Evolutionary conservation across 2,329 filamentous ascomycete genomes (phyloP), one percentile per base, ranked within the genome.

Genomic region (Calycina marina): DNA sequence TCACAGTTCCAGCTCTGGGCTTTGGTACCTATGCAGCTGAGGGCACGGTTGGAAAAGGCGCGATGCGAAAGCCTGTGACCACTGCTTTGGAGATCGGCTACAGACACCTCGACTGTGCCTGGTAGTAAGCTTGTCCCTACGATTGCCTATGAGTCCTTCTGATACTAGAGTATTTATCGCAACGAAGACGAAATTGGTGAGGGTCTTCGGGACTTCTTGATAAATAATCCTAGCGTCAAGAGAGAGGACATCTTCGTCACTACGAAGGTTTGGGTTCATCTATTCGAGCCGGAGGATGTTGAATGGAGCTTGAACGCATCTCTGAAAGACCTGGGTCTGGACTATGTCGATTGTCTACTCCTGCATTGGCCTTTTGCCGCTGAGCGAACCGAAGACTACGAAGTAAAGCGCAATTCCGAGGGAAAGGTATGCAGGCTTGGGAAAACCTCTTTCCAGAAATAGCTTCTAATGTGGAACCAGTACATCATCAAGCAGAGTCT

Each of bases 171-270:
- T 10, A 39, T 45, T 59, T 84, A 84, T 57, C 71, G 65, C 46
- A 85, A 92, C 55, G 84, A 93, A 57, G 67, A 77, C 27, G 81
- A 88, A 55, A 82, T 92, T 13, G 84, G 84, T 40, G 60, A 75
- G 50, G 83, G 78, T 8, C 66, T 92, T 32, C 69, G 71, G 52
- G 74, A 79, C 36, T 82, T 78, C 17, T 73, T 90, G 43, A 63
- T 61, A 15, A 34, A 30, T 13, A 45, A 48, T 30, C 60, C 71
- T 4, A 77, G 77, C 14, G 62, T 69, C 39, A 79, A 77, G 80
- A 33, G 46, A 15, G 20, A 40, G 18, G 44, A 47, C 18, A 42
- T 48, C 22, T 47, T 48, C 36, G 42, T 48, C 28, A 48, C 46
- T 2, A 48, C 46, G 6, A 48, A 48, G 40, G 44, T 48, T 11